These are phyloP conservation scores for Starmerella vitae DNA, from an alignment of 805 yeast species.

Conservation along the genomic window DNA sequence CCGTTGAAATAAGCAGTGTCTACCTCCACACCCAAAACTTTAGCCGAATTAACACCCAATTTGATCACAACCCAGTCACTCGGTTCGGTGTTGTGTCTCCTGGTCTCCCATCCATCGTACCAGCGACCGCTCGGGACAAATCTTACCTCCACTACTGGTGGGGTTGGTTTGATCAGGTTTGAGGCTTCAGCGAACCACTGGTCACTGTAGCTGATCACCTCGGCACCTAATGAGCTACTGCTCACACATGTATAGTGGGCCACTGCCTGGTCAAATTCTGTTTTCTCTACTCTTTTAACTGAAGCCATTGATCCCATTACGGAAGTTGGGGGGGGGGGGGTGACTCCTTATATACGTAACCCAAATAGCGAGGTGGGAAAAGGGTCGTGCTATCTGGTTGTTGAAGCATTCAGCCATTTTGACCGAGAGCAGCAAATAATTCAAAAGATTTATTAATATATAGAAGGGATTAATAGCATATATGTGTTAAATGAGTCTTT, in stretches of 20 bases:
- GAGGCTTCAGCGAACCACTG: slow-evolving; percentile 94
- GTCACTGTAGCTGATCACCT: slow-evolving; percentile 55
- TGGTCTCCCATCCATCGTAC: slow-evolving; percentile 98
- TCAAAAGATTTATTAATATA: no score
- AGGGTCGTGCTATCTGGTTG: no score
- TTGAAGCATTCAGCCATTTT: no score
- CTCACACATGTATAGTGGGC: slow-evolving; percentile 45
- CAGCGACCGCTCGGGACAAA: slow-evolving; percentile 84
- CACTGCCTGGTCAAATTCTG: slow-evolving; percentile 16
- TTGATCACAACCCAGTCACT: slow-evolving; percentile 79
- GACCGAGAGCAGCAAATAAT: no score
- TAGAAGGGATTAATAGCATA: no score
- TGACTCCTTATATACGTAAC: no score
- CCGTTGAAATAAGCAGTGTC: slow-evolving; percentile 94
- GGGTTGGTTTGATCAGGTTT: slow-evolving; percentile 66
- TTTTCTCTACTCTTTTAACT: slow-evolving; percentile 12
- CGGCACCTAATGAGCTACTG: slow-evolving; percentile 74
- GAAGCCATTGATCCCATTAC: no score
- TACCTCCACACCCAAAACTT: slow-evolving; percentile 67
- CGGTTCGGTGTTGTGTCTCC: slow-evolving; percentile 75
- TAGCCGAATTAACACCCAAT: slow-evolving; percentile 74
- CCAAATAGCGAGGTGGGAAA: no score
- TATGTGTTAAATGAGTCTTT: no score
- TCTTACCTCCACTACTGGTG: slow-evolving; percentile 69
- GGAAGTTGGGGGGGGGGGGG: no score